Conservation (phyloP, 2,329 filamentous ascomycete species). For the Claviceps fusiformis region DNA sequence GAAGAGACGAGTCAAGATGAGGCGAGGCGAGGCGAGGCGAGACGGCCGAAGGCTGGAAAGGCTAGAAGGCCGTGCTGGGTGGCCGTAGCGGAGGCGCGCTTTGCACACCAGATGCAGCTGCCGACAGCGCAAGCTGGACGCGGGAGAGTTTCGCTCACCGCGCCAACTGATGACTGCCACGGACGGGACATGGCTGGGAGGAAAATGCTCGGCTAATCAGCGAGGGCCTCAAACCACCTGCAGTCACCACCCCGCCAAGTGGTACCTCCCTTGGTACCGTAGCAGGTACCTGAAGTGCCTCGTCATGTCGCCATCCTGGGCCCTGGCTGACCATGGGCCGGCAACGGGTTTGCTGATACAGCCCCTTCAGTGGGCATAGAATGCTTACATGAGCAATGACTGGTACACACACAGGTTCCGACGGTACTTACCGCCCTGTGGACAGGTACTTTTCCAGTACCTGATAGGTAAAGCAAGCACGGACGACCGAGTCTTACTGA, state of each 20-base stretch:
- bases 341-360: no score
- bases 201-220: constrained; percentile 6
- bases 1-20: neutral
- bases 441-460: no score
- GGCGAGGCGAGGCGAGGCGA: neutral
- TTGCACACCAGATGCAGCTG: neutral
- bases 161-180: neutral
- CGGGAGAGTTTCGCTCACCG: neutral
- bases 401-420: no score
- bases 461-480: no score
- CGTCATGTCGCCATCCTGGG: no score
- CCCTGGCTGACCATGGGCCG: no score
- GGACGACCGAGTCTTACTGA: no score
- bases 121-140: neutral
- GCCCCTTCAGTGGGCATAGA: no score
- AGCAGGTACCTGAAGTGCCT: no score
- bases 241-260: neutral
- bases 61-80: neutral
- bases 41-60: neutral
- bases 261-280: no score
- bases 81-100: constrained; percentile 3
- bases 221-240: neutral
- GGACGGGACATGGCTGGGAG: neutral
- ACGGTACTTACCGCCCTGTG: no score
- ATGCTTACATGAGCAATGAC: no score